Percentiles rank a stretch among this genome's conserved stretches.
Conservation (phyloP, 2,329 filamentous ascomycete species). For the Sphaerulina vaccinii region DNA sequence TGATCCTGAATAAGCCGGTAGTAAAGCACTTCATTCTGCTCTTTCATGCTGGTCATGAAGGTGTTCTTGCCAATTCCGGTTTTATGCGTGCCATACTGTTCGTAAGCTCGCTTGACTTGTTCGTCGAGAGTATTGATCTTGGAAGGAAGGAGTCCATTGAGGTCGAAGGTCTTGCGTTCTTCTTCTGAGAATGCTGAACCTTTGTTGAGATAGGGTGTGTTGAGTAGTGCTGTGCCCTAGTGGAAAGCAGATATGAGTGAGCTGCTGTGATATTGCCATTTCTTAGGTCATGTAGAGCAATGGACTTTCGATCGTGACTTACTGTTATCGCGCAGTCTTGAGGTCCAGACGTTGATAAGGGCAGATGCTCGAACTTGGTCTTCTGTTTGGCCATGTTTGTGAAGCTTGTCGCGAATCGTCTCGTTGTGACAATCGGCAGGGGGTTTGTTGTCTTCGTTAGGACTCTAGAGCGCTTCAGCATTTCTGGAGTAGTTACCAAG, state of each 20-base stretch:
- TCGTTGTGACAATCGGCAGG: background rate
- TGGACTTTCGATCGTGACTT: background rate
- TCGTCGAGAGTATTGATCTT: slow-evolving; percentile 73
- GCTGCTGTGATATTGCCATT: background rate
- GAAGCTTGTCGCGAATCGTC: background rate
- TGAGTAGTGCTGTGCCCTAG: slow-evolving; percentile 51
- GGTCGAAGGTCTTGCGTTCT: slow-evolving; percentile 67
- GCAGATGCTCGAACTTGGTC: slow-evolving; percentile 9
- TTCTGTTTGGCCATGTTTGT: slow-evolving; percentile 2
- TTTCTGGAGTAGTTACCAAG: no score
- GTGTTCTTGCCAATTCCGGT: slow-evolving; percentile 79
- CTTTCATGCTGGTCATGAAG: slow-evolving; percentile 79
- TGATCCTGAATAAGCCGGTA: slow-evolving; percentile 75
- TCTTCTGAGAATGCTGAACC: slow-evolving; percentile 72
- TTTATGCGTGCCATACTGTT: slow-evolving; percentile 66
- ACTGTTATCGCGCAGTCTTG: slow-evolving; percentile 7
- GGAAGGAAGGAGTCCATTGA: slow-evolving; percentile 70
- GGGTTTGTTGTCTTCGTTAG: background rate
- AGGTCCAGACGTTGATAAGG: slow-evolving; percentile 3
- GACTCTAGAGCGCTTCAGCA: no score
- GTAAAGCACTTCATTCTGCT: slow-evolving; percentile 82
- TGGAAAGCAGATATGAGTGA: background rate
- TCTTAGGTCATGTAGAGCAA: background rate
- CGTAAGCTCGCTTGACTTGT: slow-evolving; percentile 73
- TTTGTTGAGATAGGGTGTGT: slow-evolving; percentile 74